Percentiles rank a stretch among this genome's conserved stretches.
Evolutionary conservation across 306 rosid genomes (phyloP).

Genomic region (Cicer yamashitae): DNA sequence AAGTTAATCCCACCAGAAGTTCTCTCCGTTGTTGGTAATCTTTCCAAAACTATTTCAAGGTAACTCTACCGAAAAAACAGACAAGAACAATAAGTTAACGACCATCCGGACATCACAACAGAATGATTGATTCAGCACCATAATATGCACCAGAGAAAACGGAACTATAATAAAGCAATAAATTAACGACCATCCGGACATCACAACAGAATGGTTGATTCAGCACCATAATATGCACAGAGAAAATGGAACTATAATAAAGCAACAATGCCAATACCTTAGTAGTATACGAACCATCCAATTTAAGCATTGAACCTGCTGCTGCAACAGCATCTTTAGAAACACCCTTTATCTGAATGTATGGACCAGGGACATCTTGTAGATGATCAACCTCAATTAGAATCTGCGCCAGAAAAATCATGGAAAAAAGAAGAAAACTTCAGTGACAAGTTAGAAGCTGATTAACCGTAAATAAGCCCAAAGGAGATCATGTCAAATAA

Average conservation of each 20-base stretch:
- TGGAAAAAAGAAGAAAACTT: conserved; percentile 8
- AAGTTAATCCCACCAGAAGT: conserved; percentile 75
- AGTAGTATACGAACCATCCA: conserved; percentile 89
- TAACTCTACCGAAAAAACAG: conserved; percentile 68
- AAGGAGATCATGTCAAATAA: conserved; percentile 10
- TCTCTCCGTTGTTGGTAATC: conserved; percentile 72
- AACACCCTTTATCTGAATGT: conserved; percentile 95
- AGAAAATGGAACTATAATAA: conserved; percentile 22
- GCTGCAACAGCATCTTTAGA: conserved; percentile 92
- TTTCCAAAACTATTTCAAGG: conserved; percentile 90
- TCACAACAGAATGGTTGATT: conserved; percentile 24
- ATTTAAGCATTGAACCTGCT: conserved; percentile 86
- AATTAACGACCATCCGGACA: conserved; percentile 37
- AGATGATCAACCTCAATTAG: conserved; percentile 93
- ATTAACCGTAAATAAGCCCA: conserved; percentile 33
- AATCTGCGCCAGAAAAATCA: conserved; percentile 55
- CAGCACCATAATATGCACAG: conserved; percentile 22
- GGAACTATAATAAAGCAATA: conserved; percentile 34
- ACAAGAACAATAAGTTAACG: conserved; percentile 41
- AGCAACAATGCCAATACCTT: conserved; percentile 61
- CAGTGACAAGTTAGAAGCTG: conserved; percentile 23
- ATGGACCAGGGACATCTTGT: conserved; percentile 88
- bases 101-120: conserved; percentile 35
- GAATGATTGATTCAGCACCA: conserved; percentile 7
- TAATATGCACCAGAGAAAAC: conserved; percentile 26